Base-by-base conservation (phyloP, 2,329 filamentous ascomycete genomes). In the Arthrobotrys musiformis region DNA sequence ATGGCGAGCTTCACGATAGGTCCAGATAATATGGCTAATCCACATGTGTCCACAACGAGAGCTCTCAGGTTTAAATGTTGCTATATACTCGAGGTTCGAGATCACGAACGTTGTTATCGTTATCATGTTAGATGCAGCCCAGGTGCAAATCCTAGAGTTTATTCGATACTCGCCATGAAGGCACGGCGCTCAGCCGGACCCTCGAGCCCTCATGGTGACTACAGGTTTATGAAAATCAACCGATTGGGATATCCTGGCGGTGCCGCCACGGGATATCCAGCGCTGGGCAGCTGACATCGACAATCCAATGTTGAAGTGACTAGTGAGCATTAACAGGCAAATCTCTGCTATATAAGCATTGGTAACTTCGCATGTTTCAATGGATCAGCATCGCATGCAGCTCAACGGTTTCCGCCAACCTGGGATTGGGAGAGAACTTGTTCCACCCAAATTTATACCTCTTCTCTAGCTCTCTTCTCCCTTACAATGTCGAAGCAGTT, bases 341-440 rank as follows among this genome's bases (percentile, higher is more conserved):
- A 24, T 15, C 17, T 56, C 26, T 56, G 37, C 54, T 58, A 58
- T 58, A 58, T 58, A 58, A 58, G 19, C 33, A 40, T 26, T 26
- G 19, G 54, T 40, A 40, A 58, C 19, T 30, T 19, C 54, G 17
- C 17, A 5, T 22, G 8, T 58, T 37, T 33, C 19, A 40, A 37
- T 58, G 54, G 54, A 58, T 58, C 54, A 28, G 22, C 54, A 58
- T 19, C 40, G 54, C 52, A 58, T 58, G 52, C 54, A 58, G 54
- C 33, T 58, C 54, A 22, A 58, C 1, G 4, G 54, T 13, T 58
- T 33, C 17, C 0, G 33, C 24, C 33, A 19, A 8, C 19, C 4
- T 40, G 24, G 33, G 33, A 58, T 2, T 13, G 33, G 33, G 19
- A 40, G 15, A 40, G n/a, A n/a, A n/a, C n/a, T n/a, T n/a, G n/a